A percentile compares a stretch with the other conserved stretches of the same genome.
Conservation (phyloP, 225 moss, liverwort and hornwort genomes). For the Polytrichum commune region DNA sequence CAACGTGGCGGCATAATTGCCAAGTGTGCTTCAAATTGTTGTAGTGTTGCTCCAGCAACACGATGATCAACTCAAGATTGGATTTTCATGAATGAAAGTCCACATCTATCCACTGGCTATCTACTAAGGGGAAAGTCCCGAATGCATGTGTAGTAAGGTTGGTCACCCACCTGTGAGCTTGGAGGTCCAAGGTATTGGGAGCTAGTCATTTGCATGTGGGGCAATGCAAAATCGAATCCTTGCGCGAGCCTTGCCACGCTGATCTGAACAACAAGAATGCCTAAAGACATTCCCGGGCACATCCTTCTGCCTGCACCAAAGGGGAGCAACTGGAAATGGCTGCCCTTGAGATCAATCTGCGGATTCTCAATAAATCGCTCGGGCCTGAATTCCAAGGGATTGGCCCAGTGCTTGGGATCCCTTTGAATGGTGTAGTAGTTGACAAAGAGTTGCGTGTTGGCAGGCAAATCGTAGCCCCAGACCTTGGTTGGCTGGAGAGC, state of each 20-base stretch:
- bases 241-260: slow-evolving; percentile 12
- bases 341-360: neutral
- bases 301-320: slow-evolving; percentile 21
- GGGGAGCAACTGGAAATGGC: slow-evolving; percentile 19
- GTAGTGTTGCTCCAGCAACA: no score
- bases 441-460: neutral
- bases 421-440: slow-evolving; percentile 9
- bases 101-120: no score
- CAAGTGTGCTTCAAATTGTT: no score
- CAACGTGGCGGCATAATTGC: no score
- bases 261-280: neutral
- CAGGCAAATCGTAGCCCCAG: neutral
- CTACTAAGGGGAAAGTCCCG: no score
- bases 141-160: no score
- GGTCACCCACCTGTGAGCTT: no score
- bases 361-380: slow-evolving; percentile 17
- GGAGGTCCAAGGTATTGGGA: no score
- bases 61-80: no score
- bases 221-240: slow-evolving; percentile 15
- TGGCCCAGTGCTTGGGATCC: slow-evolving; percentile 8
- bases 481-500: neutral
- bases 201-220: no score
- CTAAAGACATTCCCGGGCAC: slow-evolving; percentile 21
- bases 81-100: no score
- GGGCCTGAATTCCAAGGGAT: slow-evolving; percentile 20